These are phyloP conservation scores for Phialemoniopsis sp. DNA, from an alignment of 2,329 filamentous ascomycete species.

Conservation along the genomic window DNA sequence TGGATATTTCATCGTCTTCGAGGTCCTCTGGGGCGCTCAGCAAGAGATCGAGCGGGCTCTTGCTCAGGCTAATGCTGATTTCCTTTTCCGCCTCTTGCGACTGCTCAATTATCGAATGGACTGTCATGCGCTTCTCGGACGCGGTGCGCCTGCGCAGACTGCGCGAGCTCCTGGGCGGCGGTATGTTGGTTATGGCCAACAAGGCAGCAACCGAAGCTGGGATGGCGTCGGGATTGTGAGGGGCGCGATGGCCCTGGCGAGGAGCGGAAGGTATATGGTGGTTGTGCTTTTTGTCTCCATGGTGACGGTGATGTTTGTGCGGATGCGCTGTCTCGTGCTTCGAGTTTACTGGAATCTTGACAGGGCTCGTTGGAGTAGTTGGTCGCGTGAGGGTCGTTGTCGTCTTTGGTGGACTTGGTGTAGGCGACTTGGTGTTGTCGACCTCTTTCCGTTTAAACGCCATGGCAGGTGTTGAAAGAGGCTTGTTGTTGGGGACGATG, in stretches of 20 bases:
- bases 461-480: constrained; percentile 16
- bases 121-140: constrained; percentile 39
- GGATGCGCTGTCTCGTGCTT: constrained; percentile 26
- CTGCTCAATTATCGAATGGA: constrained; percentile 51
- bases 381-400: constrained; percentile 27
- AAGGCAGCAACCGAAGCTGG: constrained; percentile 57
- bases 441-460: constrained; percentile 17
- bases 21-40: constrained; percentile 57
- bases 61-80: constrained; percentile 48
- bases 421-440: constrained; percentile 15
- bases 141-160: constrained; percentile 18
- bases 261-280: constrained; percentile 13
- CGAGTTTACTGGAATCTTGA: constrained; percentile 48
- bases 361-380: constrained; percentile 41
- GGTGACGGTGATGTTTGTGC: constrained; percentile 29
- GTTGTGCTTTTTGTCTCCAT: constrained; percentile 28
- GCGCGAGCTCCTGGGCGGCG: constrained; percentile 35
- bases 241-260: too few species aligned
- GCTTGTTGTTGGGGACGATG: constrained; percentile 8
- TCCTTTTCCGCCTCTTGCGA: constrained; percentile 55
- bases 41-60: constrained; percentile 54
- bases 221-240: constrained; percentile 48
- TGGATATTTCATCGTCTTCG: constrained; percentile 39
- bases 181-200: constrained; percentile 59
- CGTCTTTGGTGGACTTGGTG: constrained; percentile 18